These are phyloP conservation scores for Leccinum pachyderme DNA, from an alignment of 1,284 basidiomycete genomes.

Conservation along the genomic window DNA sequence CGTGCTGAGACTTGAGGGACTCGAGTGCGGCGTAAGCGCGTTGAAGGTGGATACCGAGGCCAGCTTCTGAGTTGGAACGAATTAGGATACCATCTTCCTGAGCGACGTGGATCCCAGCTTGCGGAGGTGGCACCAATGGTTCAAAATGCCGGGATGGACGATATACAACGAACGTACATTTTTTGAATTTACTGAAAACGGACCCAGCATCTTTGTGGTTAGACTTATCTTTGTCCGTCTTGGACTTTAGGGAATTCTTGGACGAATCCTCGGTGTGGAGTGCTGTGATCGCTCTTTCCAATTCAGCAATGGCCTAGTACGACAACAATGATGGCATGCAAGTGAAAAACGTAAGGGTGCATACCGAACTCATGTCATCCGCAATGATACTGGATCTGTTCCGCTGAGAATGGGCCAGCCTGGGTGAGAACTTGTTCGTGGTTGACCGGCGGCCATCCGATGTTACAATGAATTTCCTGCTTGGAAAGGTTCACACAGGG, in stretches of 20 bases:
- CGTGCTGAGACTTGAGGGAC: slow-evolving; percentile 60
- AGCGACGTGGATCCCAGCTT: slow-evolving; percentile 20
- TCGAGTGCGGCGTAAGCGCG: slow-evolving; percentile 46
- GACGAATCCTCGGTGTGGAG: slow-evolving; percentile 31
- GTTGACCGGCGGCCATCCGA: slow-evolving; percentile 51
- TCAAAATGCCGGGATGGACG: background rate
- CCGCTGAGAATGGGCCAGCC: slow-evolving; percentile 42
- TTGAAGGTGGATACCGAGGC: slow-evolving; percentile 30
- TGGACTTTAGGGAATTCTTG: slow-evolving; percentile 39
- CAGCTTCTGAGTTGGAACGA: slow-evolving; percentile 17
- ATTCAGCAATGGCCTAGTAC: slow-evolving; percentile 39
- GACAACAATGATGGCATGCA: slow-evolving; percentile 9
- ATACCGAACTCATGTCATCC: slow-evolving; percentile 61
- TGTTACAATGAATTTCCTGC: slow-evolving; percentile 56
- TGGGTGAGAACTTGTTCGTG: slow-evolving; percentile 33
- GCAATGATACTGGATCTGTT: slow-evolving; percentile 49
- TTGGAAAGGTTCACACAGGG: slow-evolving; percentile 10
- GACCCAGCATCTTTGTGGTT: slow-evolving; percentile 38
- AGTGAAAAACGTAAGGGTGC: slow-evolving; percentile 25
- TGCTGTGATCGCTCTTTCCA: slow-evolving; percentile 42
- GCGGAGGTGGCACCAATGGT: background rate
- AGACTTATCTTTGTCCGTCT: slow-evolving; percentile 47
- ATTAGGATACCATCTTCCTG: slow-evolving; percentile 27
- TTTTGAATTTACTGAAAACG: slow-evolving; percentile 57
- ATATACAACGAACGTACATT: slow-evolving; percentile 38